These are phyloP conservation scores for Pleoardoris graminearum DNA, from an alignment of 2,329 filamentous ascomycete species.

Conservation along the genomic window DNA sequence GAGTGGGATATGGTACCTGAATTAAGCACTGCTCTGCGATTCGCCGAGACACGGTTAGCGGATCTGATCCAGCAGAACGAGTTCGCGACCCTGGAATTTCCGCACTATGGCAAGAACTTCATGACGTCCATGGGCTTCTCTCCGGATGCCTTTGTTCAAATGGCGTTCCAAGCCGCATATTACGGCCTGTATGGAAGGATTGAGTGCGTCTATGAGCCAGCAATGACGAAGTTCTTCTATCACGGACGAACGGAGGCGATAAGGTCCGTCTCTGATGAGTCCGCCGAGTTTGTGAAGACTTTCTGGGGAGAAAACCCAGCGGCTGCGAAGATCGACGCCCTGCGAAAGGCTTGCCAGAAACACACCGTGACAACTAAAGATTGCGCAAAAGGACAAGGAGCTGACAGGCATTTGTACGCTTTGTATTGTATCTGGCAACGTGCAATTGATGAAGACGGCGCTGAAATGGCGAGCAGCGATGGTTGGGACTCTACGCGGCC, in stretches of 20 bases:
- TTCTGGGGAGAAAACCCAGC: constrained; percentile 93
- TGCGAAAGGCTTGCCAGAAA: constrained; percentile 80
- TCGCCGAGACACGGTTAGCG: constrained; percentile 90
- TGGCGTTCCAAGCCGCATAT: constrained; percentile 98
- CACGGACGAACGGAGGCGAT: constrained; percentile 96
- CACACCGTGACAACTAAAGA: constrained; percentile 80
- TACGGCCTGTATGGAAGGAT: constrained; percentile 93
- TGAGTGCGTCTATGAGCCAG: constrained; percentile 95
- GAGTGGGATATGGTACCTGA: constrained; percentile 98
- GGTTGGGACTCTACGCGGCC: constrained; percentile 51
- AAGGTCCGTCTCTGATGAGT: constrained; percentile 79
- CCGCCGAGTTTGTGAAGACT: constrained; percentile 83
- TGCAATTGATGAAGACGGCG: constrained; percentile 72
- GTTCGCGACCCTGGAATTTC: constrained; percentile 88
- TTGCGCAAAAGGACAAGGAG: constrained; percentile 87
- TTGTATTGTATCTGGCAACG: constrained; percentile 95
- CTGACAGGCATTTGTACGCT: constrained; percentile 91
- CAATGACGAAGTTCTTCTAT: constrained; percentile 94
- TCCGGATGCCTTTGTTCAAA: constrained; percentile 95
- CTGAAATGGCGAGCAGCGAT: constrained; percentile 58
- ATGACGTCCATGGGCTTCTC: constrained; percentile 97
- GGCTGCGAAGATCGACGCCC: constrained; percentile 80
- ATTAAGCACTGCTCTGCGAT: constrained; percentile 85
- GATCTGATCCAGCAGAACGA: constrained; percentile 97
- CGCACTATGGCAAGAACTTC: constrained; percentile 91